Conservation (phyloP, 75 land plant species). For the Chamaecyparis obtusa region DNA sequence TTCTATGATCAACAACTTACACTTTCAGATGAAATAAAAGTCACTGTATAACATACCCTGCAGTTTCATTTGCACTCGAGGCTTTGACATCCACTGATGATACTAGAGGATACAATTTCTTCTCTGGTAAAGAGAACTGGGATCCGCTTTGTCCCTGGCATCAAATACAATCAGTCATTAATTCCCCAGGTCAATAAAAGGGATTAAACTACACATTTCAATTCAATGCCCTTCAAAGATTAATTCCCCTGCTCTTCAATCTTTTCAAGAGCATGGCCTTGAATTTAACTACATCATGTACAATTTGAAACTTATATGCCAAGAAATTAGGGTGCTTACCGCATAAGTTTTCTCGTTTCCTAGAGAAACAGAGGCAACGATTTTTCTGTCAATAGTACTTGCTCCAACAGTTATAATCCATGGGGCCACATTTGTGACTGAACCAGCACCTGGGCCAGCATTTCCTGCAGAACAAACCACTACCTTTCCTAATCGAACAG, state of each 20-base stretch:
- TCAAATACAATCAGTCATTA: not conserved
- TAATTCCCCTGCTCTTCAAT: not conserved
- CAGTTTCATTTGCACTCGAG: not conserved
- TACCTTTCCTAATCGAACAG: constrained; percentile 17
- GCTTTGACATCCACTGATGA: constrained; percentile 15
- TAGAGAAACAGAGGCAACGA: constrained; percentile 12
- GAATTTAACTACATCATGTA: not conserved
- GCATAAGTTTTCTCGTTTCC: constrained; percentile 12
- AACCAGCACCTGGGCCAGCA: constrained; percentile 19
- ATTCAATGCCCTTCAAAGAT: not conserved
- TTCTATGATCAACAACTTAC: not conserved
- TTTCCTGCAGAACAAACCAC: constrained; percentile 30
- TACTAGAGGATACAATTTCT: constrained; percentile 20
- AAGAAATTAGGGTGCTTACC: constrained; percentile 6
- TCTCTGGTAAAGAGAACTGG: not conserved
- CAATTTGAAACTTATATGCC: not conserved
- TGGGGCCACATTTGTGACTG: constrained; percentile 32
- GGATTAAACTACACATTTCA: not conserved
- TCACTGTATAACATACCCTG: not conserved
- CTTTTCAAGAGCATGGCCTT: not conserved
- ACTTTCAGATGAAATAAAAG: not conserved
- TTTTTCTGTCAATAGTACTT: constrained; percentile 23
- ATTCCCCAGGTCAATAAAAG: not conserved
- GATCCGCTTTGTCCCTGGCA: constrained; percentile 22
- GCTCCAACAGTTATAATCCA: constrained; percentile 43